Percentiles rank a stretch among this genome's conserved stretches.
These are phyloP conservation scores for Diaporthe ampelina DNA, from an alignment of 2,329 filamentous ascomycete genomes.

Conservation along the genomic window DNA sequence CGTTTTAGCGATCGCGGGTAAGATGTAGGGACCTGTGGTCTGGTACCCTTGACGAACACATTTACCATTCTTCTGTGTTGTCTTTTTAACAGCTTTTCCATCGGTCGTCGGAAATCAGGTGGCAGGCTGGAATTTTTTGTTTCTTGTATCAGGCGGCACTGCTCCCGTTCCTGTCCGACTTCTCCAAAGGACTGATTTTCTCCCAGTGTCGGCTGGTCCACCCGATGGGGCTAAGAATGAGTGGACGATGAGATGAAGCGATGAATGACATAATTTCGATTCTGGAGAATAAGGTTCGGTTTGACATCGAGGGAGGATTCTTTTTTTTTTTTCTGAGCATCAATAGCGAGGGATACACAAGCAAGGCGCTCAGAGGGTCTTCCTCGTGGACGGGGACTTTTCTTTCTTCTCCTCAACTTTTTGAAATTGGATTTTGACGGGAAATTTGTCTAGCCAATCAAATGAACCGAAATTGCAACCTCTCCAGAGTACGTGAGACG, in stretches of 20 bases:
- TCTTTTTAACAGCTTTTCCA: neutral
- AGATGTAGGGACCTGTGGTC: constrained; percentile 9
- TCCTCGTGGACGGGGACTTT: neutral
- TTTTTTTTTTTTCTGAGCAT: neutral
- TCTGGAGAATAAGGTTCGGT: neutral
- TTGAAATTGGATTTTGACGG: neutral
- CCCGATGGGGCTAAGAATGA: neutral
- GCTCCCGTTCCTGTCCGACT: constrained; percentile 12
- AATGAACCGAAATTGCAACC: neutral
- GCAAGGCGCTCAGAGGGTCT: neutral
- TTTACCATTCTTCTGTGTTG: neutral
- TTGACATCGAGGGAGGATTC: neutral
- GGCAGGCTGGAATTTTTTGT: neutral
- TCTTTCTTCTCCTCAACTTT: neutral
- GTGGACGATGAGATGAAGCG: constrained; percentile 11
- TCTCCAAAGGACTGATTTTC: neutral
- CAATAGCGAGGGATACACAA: constrained; percentile 1
- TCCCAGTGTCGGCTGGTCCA: neutral
- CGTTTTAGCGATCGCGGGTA: neutral
- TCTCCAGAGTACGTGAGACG: constrained; percentile 16
- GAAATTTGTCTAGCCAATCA: neutral
- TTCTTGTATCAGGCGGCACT: constrained; percentile 18
- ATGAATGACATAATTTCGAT: constrained; percentile 9
- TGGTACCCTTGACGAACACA: neutral
- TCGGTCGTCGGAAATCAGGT: neutral